These are phyloP conservation scores for Penicillium coffeae DNA, from an alignment of 495 filamentous ascomycete genomes.

Conservation along the genomic window DNA sequence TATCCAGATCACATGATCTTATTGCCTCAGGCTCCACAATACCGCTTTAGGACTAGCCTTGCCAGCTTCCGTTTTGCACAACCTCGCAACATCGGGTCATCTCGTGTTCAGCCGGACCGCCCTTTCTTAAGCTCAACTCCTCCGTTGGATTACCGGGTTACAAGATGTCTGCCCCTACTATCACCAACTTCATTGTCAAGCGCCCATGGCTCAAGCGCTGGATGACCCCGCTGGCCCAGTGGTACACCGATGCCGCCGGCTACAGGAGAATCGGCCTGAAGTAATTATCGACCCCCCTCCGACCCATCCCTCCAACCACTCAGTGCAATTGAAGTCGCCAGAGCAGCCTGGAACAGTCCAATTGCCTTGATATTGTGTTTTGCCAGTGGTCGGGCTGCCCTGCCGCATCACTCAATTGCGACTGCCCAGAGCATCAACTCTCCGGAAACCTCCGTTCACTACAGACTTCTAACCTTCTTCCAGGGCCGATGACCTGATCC, in stretches of 20 bases:
- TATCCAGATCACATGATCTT: slow-evolving; percentile 8
- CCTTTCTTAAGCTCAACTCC: slow-evolving; percentile 23
- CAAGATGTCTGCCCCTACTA: slow-evolving; percentile 69
- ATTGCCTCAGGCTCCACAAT: slow-evolving; percentile 7
- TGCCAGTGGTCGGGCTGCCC: not conserved
- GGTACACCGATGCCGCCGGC: slow-evolving; percentile 81
- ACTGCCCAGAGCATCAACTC: slow-evolving; percentile 3
- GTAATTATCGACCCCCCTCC: slow-evolving; percentile 48
- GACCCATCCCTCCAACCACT: slow-evolving; percentile 7
- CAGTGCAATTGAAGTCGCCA: slow-evolving; percentile 9
- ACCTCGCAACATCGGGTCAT: slow-evolving; percentile 44
- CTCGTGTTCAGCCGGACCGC: slow-evolving; percentile 39
- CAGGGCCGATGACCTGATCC: slow-evolving; percentile 90
- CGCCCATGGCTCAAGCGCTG: slow-evolving; percentile 78
- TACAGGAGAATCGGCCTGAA: slow-evolving; percentile 90
- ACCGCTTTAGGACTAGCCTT: slow-evolving; percentile 18
- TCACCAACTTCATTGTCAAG: slow-evolving; percentile 68
- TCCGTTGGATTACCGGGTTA: slow-evolving; percentile 33
- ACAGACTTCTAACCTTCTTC: slow-evolving; percentile 13
- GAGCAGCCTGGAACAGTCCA: not conserved
- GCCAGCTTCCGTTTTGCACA: slow-evolving; percentile 47
- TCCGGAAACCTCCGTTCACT: slow-evolving; percentile 15
- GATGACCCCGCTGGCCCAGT: slow-evolving; percentile 73
- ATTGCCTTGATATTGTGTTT: not conserved
- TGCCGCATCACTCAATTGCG: not conserved